phyloP scores from a whole-genome alignment of 2,329 filamentous ascomycete species.

The Xylariaceae sp. region DNA sequence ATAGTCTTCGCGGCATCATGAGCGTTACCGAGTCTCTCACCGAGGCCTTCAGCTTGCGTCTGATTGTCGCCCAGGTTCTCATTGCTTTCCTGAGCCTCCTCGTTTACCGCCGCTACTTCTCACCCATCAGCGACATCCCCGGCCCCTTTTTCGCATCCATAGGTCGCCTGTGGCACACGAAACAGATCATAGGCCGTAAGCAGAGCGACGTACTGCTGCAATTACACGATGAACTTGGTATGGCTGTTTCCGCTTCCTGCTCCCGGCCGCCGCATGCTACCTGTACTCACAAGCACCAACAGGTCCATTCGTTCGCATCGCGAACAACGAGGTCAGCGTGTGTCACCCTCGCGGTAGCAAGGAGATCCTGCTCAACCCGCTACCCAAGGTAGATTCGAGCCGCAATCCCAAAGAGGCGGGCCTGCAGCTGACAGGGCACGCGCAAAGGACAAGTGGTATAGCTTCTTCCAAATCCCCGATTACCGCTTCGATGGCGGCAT shows the following conservation, averaged over 20 bases:
- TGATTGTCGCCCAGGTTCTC: too few relatives aligned
- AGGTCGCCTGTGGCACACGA: conserved; percentile 37
- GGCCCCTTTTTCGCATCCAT: conserved; percentile 39
- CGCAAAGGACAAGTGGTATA: conserved; percentile 29
- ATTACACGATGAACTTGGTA: conserved; percentile 38
- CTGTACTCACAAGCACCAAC: background rate
- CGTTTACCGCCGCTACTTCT: conserved; percentile 37
- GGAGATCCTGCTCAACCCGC: conserved; percentile 31
- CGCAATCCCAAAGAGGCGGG: too few relatives aligned
- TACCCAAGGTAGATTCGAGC: conserved; percentile 28
- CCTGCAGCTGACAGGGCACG: conserved; percentile 1
- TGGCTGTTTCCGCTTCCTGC: background rate
- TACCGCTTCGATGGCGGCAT: conserved; percentile 37
- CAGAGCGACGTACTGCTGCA: conserved; percentile 33
- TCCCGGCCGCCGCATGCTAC: background rate
- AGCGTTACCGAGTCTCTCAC: too few relatives aligned
- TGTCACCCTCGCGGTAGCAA: conserved; percentile 38
- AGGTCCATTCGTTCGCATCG: conserved; percentile 41
- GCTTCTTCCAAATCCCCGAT: conserved; percentile 36
- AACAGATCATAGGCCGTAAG: conserved; percentile 35
- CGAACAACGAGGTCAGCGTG: conserved; percentile 41
- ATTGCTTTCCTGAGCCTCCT: too few relatives aligned
- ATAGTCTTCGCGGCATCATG: too few relatives aligned
- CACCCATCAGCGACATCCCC: conserved; percentile 37
- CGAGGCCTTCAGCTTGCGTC: too few relatives aligned